phyloP scores from a whole-genome alignment of 495 filamentous ascomycete species.

The Chaetomium cochliodes region DNA sequence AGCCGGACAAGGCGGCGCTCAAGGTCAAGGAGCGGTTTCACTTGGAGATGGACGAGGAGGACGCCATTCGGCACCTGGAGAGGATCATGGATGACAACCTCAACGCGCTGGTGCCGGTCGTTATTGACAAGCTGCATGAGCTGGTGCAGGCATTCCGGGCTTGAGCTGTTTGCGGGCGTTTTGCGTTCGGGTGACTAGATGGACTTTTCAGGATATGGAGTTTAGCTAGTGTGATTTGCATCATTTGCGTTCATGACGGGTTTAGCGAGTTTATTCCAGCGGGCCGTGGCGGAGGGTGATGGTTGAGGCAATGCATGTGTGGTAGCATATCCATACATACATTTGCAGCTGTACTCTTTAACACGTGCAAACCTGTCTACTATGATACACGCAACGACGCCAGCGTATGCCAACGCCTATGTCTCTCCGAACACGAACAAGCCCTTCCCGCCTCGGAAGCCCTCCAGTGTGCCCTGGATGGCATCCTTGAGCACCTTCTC shows the following conservation, averaged over 20 bases:
- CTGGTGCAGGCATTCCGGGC: conserved; percentile 87
- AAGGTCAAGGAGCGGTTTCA: conserved; percentile 96
- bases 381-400: neutral
- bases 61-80: conserved; percentile 84
- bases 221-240: neutral
- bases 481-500: conserved; percentile 62
- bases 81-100: conserved; percentile 84
- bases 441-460: conserved; percentile 81
- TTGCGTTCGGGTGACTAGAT: neutral
- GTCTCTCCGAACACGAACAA: conserved; percentile 72
- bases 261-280: no score
- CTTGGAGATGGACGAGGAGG: conserved; percentile 88
- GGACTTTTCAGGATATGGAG: neutral
- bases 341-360: neutral
- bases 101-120: conserved; percentile 82
- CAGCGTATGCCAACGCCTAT: conserved; percentile 15
- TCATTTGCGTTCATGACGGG: neutral
- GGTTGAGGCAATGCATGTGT: no score
- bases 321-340: neutral
- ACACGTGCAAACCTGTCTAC: neutral
- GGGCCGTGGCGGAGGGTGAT: no score
- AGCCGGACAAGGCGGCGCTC: conserved; percentile 86
- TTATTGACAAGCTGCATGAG: conserved; percentile 93
- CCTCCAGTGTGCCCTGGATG: conserved; percentile 78
- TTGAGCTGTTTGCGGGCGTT: conserved; percentile 36